A percentile compares a stretch with the other conserved stretches of the same genome.
Evolutionary conservation across 106 monocot genomes (phyloP).

Genomic region (Allium sativum): DNA sequence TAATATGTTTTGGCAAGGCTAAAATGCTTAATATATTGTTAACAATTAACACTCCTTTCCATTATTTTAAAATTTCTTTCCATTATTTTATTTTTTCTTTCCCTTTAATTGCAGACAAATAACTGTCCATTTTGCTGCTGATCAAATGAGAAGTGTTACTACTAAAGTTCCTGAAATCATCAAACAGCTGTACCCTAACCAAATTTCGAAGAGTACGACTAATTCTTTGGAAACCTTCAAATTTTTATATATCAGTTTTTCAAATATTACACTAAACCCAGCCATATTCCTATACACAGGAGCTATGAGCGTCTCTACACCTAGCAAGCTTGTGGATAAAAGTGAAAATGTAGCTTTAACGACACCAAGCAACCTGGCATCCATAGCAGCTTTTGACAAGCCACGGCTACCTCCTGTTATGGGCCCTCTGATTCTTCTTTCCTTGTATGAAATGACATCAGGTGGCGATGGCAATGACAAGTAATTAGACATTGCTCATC

Average conservation of each 20-base stretch:
- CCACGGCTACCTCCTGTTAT: conserved; percentile 34
- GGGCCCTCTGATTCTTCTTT: conserved; percentile 23
- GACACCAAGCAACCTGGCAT: conserved; percentile 7
- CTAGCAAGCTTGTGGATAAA: conserved; percentile 11
- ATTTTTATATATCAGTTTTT: neutral
- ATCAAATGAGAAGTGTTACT: conserved; percentile 10
- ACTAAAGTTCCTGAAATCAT: conserved; percentile 14
- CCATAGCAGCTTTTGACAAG: conserved; percentile 24
- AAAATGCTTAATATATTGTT: neutral
- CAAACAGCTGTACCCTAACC: conserved; percentile 15
- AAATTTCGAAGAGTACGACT: conserved; percentile 20
- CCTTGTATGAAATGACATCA: conserved; percentile 20
- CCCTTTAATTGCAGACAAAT: neutral
- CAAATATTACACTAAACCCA: neutral
- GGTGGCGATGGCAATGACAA: conserved; percentile 20
- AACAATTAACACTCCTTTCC: neutral
- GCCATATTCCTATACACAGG: conserved; percentile 7
- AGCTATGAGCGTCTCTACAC: conserved; percentile 22
- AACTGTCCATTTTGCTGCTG: neutral
- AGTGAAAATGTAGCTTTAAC: neutral
- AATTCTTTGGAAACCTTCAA: neutral
- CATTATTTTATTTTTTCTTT: neutral
- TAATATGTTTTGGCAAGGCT: too few relatives aligned
- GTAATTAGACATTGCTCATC: conserved; percentile 2
- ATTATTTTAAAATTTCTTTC: neutral